Base-by-base conservation (phyloP, 1,284 basidiomycete species). In the Apiotrichum porosum region DNA sequence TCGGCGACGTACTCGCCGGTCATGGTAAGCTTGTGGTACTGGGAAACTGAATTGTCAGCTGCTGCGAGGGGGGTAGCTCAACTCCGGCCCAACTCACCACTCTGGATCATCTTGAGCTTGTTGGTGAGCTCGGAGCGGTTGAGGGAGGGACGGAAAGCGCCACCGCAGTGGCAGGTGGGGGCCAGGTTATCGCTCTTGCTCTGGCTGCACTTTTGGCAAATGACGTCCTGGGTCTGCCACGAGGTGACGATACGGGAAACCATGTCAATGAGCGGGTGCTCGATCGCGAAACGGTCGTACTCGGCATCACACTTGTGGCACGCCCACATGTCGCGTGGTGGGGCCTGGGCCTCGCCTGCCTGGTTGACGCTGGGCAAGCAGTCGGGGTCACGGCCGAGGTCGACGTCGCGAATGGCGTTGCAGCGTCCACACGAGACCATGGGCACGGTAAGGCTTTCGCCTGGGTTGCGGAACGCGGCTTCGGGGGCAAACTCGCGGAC, bases 381-480 rank as follows among this genome's bases (percentile, higher is more conserved):
- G 54, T 92, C 88, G 6, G 84, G 79, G 69, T 97, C 93, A n/a
- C 93, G 82, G 67, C 92, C 95, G 58, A 97, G 85, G 69, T 98
- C 94, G 58, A 98, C 87, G 69, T 93, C 90, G 17, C 88, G 83
- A 51, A 94, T 81, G 19, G 80, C 78, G 70, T 93, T 93, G 75
- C 95, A 99, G 63, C 86, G 83, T 44, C 81, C 82, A 71, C 95
- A 98, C 22, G 93, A 87, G 22, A 97, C 86, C 67, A 89, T 88
- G 21, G 84, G 79, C 22, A 97, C 74, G 58, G 86, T 85, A 54
- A 97, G 81, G 3, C 90, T 84, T 64, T 95, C 86, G 75, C 94
- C 97, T 0, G 94, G 94, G 66, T 97, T 94, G 47, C 82, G 81
- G 78, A 93, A 97, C 0, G 79, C 71, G 2, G 91, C 91, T 41